phyloP scores from a whole-genome alignment of 768 basidiomycete species.

The Rhodocollybia butyracea region DNA sequence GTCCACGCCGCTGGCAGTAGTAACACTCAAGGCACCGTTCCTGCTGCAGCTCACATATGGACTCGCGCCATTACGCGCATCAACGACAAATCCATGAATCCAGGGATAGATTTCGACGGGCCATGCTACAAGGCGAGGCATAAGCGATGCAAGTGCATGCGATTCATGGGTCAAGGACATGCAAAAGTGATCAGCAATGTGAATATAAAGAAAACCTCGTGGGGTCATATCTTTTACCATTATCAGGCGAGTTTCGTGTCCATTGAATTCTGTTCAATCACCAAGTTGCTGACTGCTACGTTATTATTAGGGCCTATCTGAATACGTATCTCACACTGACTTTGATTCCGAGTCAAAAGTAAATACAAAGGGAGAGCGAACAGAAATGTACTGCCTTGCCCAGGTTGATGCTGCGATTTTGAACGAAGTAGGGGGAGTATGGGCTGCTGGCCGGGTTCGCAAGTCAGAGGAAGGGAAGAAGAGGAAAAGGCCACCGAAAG shows the following conservation, averaged over 20 bases:
- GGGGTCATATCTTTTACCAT: slow-evolving; percentile 7
- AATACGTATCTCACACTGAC: background rate
- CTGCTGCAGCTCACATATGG: background rate
- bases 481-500: background rate
- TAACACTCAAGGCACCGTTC: background rate
- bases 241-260: slow-evolving; percentile 3
- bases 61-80: background rate
- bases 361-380: background rate
- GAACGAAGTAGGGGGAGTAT: background rate
- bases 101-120: slow-evolving; percentile 3
- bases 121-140: slow-evolving; percentile 6
- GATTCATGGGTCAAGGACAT: slow-evolving; percentile 2
- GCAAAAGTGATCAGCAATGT: slow-evolving; percentile 7
- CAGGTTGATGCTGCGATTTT: slow-evolving; percentile 4
- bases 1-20: background rate
- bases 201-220: slow-evolving; percentile 1
- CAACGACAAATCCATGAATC: background rate
- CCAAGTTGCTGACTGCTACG: background rate
- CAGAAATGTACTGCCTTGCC: slow-evolving; percentile 2
- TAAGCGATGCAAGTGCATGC: background rate
- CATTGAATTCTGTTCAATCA: background rate
- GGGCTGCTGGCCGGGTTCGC: background rate
- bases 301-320: background rate
- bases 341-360: background rate
- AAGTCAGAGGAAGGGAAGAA: background rate